Base-by-base conservation (phyloP, 169 alveolate genomes). In the Plasmodium reichenowi region DNA sequence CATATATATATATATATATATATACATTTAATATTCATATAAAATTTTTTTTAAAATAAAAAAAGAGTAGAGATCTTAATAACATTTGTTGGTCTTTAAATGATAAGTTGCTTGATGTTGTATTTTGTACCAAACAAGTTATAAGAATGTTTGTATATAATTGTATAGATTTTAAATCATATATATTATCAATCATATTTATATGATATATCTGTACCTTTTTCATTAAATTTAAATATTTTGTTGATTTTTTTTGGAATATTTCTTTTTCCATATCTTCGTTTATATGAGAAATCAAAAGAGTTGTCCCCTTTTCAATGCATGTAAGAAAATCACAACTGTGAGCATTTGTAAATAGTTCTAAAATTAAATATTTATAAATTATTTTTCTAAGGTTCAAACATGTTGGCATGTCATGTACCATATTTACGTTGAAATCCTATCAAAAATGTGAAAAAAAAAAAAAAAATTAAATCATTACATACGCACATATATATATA, bases 121-220 rank as follows among this genome's bases (percentile, higher is more conserved):
- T 58, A 47, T 78, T 78, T 70, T 78, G 64, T 22, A 78, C 24
- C 59, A 78, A 47, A 54, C 89, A 78, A 4, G 71, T 66, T 56
- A 78, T 71, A 45, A 78, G 67, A 32, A 78, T 58, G 38, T 78
- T 76, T 38, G 59, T 64, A 47, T 78, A 78, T 50, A 78, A 24
- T 45, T 78, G 89, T 8, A 78, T 56, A 29, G 74, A 52, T 52
- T 78, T 48, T 54, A 66, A n/a, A 22, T 78, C 70, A 78, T 78
- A 63, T 9, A 59, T 78, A n/a, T 78, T 78, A 50, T 64, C 54
- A 29, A 78, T 70, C 50, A 12, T 29, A 52, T 78, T 64, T 26
- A 78, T 20, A 20, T 78, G 89, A 47, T 78, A 78, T 56, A 43
- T 78, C 48, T 78, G 67, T 15, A 66, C 89, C 2, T 71, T 66